Percentiles rank a stretch among this genome's conserved stretches.
phyloP scores from a whole-genome alignment of 2,329 filamentous ascomycete species.

The Verticillium albo-atrum region DNA sequence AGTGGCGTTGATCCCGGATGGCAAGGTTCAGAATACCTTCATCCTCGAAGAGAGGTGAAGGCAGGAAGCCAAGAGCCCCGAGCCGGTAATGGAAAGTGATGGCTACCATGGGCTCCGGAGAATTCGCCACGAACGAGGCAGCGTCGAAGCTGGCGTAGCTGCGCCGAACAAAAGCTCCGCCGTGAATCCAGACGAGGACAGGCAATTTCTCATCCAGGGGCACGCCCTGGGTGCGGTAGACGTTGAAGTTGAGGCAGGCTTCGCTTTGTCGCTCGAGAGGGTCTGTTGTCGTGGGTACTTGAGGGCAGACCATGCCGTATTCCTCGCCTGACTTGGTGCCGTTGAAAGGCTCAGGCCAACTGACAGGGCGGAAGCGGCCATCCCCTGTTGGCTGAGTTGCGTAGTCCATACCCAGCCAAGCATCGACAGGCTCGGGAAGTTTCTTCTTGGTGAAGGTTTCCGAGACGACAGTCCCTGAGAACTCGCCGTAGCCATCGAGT shows the following conservation, averaged over 20 bases:
- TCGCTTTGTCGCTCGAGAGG: constrained; percentile 4
- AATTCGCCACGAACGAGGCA: constrained; percentile 18
- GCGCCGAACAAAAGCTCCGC: constrained; percentile 2
- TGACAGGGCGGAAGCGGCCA: constrained; percentile 29
- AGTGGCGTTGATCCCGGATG: constrained; percentile 46
- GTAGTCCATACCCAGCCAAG: constrained; percentile 44
- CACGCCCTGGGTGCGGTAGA: constrained; percentile 20
- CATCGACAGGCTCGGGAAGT: constrained; percentile 21
- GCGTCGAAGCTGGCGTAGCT: constrained; percentile 5
- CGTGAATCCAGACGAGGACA: constrained; percentile 12
- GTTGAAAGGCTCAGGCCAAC: constrained; percentile 31
- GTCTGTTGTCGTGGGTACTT: constrained; percentile 22
- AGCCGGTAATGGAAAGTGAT: constrained; percentile 23
- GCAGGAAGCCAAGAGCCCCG: constrained; percentile 32
- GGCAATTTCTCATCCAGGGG: constrained; percentile 14
- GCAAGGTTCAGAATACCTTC: constrained; percentile 44
- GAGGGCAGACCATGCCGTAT: constrained; percentile 38
- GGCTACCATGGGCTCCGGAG: constrained; percentile 18
- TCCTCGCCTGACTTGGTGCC: constrained; percentile 30
- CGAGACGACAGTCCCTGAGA: constrained; percentile 30
- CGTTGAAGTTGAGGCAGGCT: constrained; percentile 9
- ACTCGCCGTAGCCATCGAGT: constrained; percentile 34
- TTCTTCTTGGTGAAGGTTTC: constrained; percentile 23
- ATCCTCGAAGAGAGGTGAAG: constrained; percentile 32
- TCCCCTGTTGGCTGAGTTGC: constrained; percentile 34